phyloP scores from a whole-genome alignment of 192 early-diverging fungal genomes.

The Chytriomyces confervae region DNA sequence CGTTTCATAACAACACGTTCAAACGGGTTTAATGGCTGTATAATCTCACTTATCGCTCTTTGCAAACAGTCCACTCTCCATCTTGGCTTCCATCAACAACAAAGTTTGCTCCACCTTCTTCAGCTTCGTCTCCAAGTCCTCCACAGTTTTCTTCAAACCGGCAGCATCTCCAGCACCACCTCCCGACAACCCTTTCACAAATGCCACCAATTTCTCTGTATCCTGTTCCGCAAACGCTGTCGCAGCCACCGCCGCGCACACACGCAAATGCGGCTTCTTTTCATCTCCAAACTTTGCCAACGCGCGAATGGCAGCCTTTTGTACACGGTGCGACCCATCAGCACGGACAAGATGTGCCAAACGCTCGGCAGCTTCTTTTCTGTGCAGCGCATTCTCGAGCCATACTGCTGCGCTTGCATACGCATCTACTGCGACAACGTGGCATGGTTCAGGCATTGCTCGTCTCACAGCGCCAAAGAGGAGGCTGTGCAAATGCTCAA shows the following conservation, averaged over 20 bases:
- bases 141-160: slow-evolving; percentile 38
- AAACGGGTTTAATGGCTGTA: no score
- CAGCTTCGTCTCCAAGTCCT: slow-evolving; percentile 41
- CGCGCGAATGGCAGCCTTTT: slow-evolving; percentile 16
- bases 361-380: slow-evolving; percentile 19
- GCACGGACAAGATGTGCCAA: slow-evolving; percentile 21
- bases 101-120: slow-evolving; percentile 41
- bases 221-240: slow-evolving; percentile 34
- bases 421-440: slow-evolving; percentile 32
- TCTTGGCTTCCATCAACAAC: slow-evolving; percentile 33
- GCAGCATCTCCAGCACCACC: not conserved
- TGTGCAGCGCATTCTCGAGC: slow-evolving; percentile 1
- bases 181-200: slow-evolving; percentile 19
- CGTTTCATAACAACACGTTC: no score
- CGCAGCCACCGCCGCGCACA: not conserved
- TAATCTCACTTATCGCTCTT: no score
- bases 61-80: slow-evolving; percentile 9
- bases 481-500: slow-evolving; percentile 41
- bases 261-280: slow-evolving; percentile 3
- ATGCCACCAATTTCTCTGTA: slow-evolving; percentile 4
- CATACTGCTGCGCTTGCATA: slow-evolving; percentile 31
- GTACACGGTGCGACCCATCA: slow-evolving; percentile 16
- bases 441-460: slow-evolving; percentile 30
- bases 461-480: slow-evolving; percentile 21
- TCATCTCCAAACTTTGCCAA: slow-evolving; percentile 27